Conservation (phyloP, 495 filamentous ascomycete genomes). For the Penicillium simplicissimum region DNA sequence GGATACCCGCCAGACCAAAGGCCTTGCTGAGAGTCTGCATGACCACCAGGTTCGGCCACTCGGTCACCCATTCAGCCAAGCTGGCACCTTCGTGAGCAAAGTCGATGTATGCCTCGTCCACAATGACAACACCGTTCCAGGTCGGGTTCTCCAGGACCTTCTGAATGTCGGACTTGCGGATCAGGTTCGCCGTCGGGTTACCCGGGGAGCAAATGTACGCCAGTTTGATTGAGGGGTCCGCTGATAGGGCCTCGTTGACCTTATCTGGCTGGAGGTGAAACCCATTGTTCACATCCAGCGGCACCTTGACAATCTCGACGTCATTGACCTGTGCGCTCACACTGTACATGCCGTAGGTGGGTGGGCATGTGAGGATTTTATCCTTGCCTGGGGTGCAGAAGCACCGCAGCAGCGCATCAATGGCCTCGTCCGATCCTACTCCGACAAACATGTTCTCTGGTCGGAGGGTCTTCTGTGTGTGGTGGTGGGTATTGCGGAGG, state of each 20-base stretch:
- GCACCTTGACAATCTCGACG: slow-evolving; percentile 78
- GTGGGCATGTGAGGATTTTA: slow-evolving; percentile 89
- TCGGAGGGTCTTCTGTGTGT: slow-evolving; percentile 71
- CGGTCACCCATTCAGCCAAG: slow-evolving; percentile 88
- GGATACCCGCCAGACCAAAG: slow-evolving; percentile 91
- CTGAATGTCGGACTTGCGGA: slow-evolving; percentile 73
- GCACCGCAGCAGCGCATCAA: slow-evolving; percentile 87
- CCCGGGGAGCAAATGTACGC: slow-evolving; percentile 92
- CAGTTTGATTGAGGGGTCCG: slow-evolving; percentile 74
- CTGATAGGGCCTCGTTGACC: slow-evolving; percentile 63
- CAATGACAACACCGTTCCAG: slow-evolving; percentile 91
- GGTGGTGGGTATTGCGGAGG: slow-evolving; percentile 80
- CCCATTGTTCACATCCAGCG: slow-evolving; percentile 58
- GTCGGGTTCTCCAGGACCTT: slow-evolving; percentile 79
- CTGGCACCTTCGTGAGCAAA: slow-evolving; percentile 78
- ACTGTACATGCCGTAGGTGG: slow-evolving; percentile 97
- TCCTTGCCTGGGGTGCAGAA: slow-evolving; percentile 88
- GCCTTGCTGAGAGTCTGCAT: slow-evolving; percentile 98
- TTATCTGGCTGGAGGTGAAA: slow-evolving; percentile 72
- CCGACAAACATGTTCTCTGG: slow-evolving; percentile 90
- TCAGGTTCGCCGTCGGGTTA: slow-evolving; percentile 82
- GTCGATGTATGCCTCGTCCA: slow-evolving; percentile 97
- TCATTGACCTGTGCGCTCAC: slow-evolving; percentile 95
- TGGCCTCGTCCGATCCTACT: slow-evolving; percentile 94
- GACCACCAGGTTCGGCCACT: slow-evolving; percentile 95